Conservation (phyloP, 2,329 filamentous ascomycete genomes). For the Nigrospora sphaerica region DNA sequence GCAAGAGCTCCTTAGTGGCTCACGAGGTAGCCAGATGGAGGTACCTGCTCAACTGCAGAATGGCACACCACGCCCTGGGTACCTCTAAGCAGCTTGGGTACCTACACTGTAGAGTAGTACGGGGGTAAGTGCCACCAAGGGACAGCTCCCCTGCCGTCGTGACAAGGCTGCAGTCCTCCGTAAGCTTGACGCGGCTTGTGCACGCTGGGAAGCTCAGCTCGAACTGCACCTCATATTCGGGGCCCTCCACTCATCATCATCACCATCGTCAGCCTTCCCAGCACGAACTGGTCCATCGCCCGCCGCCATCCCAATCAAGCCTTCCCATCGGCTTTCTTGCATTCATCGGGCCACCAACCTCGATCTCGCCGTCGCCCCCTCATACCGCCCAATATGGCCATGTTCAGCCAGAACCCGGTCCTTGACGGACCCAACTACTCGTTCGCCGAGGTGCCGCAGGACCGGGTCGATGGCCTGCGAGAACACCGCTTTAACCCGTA, state of each 20-base stretch:
- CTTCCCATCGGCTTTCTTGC: too few species aligned
- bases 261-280: conserved; percentile 5
- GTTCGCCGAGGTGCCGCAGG: conserved; percentile 53
- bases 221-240: too few species aligned
- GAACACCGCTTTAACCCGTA: conserved; percentile 93
- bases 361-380: background rate
- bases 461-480: conserved; percentile 45
- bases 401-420: conserved; percentile 64
- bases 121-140: background rate
- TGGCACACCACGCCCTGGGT: too few species aligned
- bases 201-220: too few species aligned
- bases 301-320: too few species aligned
- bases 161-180: background rate
- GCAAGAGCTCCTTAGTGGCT: too few species aligned
- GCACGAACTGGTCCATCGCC: background rate
- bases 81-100: too few species aligned
- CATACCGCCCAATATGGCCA: conserved; percentile 43
- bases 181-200: conserved; percentile 1
- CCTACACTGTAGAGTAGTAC: too few species aligned
- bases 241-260: conserved; percentile 6
- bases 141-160: background rate
- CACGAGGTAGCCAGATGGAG: too few species aligned
- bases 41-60: too few species aligned
- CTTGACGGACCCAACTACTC: conserved; percentile 66
- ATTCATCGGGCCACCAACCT: background rate